Conservation (phyloP, 2,329 filamentous ascomycete species). For the Cucurbitaria berberidis region DNA sequence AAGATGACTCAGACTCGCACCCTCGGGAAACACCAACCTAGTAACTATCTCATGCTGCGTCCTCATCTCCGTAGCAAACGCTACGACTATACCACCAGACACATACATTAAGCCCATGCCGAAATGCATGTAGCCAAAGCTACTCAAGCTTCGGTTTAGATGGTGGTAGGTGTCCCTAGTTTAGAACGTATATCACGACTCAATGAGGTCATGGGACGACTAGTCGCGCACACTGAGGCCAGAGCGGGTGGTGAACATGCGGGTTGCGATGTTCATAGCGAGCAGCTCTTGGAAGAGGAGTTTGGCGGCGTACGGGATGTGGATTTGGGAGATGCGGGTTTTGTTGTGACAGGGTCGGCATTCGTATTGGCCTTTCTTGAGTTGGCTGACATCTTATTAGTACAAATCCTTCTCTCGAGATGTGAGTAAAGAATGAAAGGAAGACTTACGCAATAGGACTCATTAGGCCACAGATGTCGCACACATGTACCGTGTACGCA, state of each 20-base stretch:
- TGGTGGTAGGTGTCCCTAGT: not conserved
- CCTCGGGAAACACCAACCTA: not conserved
- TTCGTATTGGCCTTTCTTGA: conserved; percentile 95
- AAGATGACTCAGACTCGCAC: not conserved
- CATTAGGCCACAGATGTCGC: conserved; percentile 98
- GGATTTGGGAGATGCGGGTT: conserved; percentile 96
- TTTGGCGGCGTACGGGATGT: conserved; percentile 98
- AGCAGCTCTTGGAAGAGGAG: conserved; percentile 97
- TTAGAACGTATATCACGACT: not conserved
- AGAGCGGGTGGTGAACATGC: conserved; percentile 91
- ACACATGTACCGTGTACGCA: conserved; percentile 96
- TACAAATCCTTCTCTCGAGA: not conserved
- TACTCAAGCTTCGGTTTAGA: not conserved
- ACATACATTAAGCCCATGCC: not conserved
- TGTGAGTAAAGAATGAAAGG: not conserved
- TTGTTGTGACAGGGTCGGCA: conserved; percentile 99
- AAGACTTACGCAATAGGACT: conserved; percentile 93
- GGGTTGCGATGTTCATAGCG: conserved; percentile 96
- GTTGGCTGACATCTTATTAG: conserved; percentile 65
- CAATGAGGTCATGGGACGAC: not conserved
- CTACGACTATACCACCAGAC: not conserved
- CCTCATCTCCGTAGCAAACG: not conserved
- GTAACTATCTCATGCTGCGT: not conserved
- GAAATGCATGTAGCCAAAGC: not conserved
- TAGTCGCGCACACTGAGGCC: conserved; percentile 70